Evolutionary conservation across 495 filamentous ascomycete genomes (phyloP), one percentile per base, ranked within the genome.

Genomic region (Podospora pseudocomata): DNA sequence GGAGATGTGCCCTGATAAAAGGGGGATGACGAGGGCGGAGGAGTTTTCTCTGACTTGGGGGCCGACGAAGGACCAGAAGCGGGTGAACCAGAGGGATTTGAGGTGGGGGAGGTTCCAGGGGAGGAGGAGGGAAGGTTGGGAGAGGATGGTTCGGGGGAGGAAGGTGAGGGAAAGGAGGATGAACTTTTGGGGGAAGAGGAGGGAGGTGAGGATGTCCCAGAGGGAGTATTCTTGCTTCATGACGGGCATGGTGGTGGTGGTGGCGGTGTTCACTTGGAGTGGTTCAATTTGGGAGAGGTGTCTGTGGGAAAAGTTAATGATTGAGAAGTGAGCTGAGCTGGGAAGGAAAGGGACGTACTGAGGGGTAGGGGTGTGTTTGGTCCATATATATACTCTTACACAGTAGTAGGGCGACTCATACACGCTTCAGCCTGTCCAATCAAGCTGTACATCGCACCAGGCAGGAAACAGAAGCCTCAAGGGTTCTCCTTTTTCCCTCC

Each of bases 61-160:
- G 5, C 84, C 83, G 15, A 72, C 74, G 60, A 63, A 65, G 27
- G 70, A 59, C 84, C 84, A 86, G 76, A 86, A 84, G 18, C 70
- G 70, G 28, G 75, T 77, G 77, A 86, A 86, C 82, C 83, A 85
- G 55, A 76, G 73, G 28, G 78, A 80, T 53, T 81, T 34, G 4
- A 84, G 73, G 5, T 74, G 67, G 63, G 28, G 26, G 57, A 74
- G 67, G 65, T 77, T 34, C 39, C 39, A 49, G 13, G 39, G 39
- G 15, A 49, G 39, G 23, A 34, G 55, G 16, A 72, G 63, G n/a
- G 34, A 53, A 19, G 82, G 15, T 53, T 81, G 73, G 16, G 68
- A 26, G 16, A 75, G 60, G 64, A 83, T 57, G 3, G 80, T 80
- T 2, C 58, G 7, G 0, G 81, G 82, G 3, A 83, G 72, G 71